These are phyloP conservation scores for Cinnamomum chago DNA, from an alignment of 164 flowering plant genomes.

Conservation along the genomic window DNA sequence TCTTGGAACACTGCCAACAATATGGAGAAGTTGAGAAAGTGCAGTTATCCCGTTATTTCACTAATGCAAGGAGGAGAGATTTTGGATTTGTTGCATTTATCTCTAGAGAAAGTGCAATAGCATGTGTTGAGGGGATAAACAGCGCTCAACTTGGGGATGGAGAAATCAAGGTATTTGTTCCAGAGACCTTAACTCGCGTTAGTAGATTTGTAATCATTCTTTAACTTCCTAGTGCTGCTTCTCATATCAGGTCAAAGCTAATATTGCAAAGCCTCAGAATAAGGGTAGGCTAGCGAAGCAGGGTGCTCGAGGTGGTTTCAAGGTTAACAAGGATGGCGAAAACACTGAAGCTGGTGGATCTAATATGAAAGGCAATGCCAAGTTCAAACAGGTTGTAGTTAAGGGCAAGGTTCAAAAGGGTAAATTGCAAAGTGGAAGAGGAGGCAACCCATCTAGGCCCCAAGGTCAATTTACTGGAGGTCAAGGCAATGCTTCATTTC, in stretches of 20 bases:
- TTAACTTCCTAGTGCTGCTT: conserved; percentile 2
- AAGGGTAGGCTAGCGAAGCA: conserved; percentile 34
- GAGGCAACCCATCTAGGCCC: conserved; percentile 18
- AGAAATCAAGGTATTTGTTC: conserved; percentile 25
- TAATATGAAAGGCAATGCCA: conserved; percentile 18
- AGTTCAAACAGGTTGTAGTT: conserved; percentile 14
- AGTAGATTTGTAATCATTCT: neutral
- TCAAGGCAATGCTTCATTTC: conserved; percentile 10
- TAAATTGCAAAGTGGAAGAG: conserved; percentile 15
- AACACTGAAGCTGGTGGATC: conserved; percentile 15
- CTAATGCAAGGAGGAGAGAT: conserved; percentile 25
- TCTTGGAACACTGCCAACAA: conserved; percentile 30
- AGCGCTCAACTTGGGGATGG: conserved; percentile 29
- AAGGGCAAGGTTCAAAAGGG: conserved; percentile 20
- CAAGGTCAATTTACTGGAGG: conserved; percentile 16
- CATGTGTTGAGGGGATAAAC: conserved; percentile 38
- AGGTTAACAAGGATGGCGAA: conserved; percentile 20
- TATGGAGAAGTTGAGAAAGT: conserved; percentile 39
- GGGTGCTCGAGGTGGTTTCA: conserved; percentile 34
- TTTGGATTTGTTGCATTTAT: conserved; percentile 37
- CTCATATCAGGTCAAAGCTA: conserved; percentile 33
- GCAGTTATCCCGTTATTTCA: conserved; percentile 29
- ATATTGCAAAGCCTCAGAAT: conserved; percentile 35
- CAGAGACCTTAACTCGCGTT: neutral
- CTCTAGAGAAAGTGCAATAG: conserved; percentile 40